Evolutionary conservation across 345 rosid species (phyloP).

Genomic region (Gossypioides kirkii): DNA sequence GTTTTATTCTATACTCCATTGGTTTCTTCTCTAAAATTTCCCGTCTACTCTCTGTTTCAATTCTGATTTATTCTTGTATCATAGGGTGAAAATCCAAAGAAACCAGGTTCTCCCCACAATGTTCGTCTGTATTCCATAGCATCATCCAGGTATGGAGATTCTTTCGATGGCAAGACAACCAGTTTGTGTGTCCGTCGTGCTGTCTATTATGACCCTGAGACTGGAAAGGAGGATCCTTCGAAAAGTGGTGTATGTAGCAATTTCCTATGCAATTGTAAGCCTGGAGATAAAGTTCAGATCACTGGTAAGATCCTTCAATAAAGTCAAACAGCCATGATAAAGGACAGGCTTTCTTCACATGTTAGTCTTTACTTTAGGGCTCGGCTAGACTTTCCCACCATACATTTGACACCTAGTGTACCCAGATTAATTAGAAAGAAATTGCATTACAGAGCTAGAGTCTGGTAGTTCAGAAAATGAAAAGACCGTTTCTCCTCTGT

Average conservation of each 20-base stretch:
- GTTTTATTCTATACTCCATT: background rate
- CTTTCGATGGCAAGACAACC: constrained; percentile 84
- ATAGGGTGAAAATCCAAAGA: constrained; percentile 98
- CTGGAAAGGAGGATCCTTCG: constrained; percentile 88
- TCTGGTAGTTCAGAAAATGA: background rate
- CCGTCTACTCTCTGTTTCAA: background rate
- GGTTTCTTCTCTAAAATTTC: background rate
- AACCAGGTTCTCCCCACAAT: constrained; percentile 78
- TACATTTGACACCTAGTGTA: background rate
- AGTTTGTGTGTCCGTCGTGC: constrained; percentile 97
- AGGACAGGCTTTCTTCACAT: background rate
- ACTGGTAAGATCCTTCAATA: constrained; percentile 49
- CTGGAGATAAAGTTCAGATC: constrained; percentile 82
- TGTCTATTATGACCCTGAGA: constrained; percentile 84
- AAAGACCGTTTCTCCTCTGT: background rate
- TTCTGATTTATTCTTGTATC: background rate
- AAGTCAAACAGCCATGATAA: background rate
- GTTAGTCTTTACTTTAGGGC: background rate
- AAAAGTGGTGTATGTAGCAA: constrained; percentile 91
- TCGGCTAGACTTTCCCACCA: background rate
- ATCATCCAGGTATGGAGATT: constrained; percentile 88
- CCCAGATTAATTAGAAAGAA: background rate
- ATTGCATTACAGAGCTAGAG: background rate
- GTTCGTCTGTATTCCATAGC: constrained; percentile 98
- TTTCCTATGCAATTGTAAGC: constrained; percentile 82